Evolutionary conservation across 2,329 filamentous ascomycete genomes (phyloP).

Genomic region (Scedosporium apiospermum): DNA sequence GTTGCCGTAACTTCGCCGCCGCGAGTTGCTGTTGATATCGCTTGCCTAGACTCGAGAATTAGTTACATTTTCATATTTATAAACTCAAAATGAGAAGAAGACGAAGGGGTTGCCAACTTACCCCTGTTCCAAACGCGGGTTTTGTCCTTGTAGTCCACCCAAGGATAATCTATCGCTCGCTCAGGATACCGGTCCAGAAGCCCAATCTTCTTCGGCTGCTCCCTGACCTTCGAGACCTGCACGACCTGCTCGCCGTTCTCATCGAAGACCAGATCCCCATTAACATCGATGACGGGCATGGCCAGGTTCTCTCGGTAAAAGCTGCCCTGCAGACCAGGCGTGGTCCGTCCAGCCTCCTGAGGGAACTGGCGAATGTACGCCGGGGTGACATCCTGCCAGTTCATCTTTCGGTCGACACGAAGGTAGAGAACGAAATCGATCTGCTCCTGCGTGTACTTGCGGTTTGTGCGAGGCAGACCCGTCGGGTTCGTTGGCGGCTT

Average conservation of each 20-base stretch:
- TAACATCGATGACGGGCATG: conserved; percentile 28
- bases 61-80: neutral
- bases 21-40: conserved; percentile 8
- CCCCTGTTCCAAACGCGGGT: conserved; percentile 27
- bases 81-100: neutral
- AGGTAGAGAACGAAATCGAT: conserved; percentile 34
- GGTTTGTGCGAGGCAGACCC: conserved; percentile 18
- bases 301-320: conserved; percentile 33
- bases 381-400: conserved; percentile 19
- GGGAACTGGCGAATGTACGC: conserved; percentile 10
- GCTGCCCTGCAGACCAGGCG: conserved; percentile 28
- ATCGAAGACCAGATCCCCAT: conserved; percentile 30
- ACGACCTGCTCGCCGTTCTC: conserved; percentile 21
- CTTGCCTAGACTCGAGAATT: neutral
- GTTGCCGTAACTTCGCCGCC: conserved; percentile 2
- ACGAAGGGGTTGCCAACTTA: conserved; percentile 19
- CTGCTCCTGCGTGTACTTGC: conserved; percentile 33
- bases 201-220: conserved; percentile 17
- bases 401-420: conserved; percentile 33
- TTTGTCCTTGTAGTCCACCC: conserved; percentile 31
- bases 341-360: conserved; percentile 8
- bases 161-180: conserved; percentile 33
- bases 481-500: conserved; percentile 12
- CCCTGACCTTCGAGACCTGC: conserved; percentile 11
- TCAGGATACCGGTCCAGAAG: conserved; percentile 34